Evolutionary conservation across 2,329 filamentous ascomycete genomes (phyloP).

Genomic region (Claviceps lovelessii): DNA sequence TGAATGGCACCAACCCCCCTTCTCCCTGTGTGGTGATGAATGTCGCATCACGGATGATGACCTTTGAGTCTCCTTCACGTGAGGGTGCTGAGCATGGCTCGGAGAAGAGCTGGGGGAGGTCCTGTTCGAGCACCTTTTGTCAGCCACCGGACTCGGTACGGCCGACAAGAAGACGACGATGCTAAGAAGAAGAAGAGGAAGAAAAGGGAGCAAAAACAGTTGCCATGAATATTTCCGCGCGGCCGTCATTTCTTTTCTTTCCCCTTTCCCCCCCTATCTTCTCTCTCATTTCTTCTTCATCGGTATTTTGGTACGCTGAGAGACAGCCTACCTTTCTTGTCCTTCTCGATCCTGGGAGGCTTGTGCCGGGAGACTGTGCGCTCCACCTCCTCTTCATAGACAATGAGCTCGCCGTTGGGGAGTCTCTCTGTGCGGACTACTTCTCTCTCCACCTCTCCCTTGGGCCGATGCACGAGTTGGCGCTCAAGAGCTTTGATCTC

Average conservation of each 20-base stretch:
- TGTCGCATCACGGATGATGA: no score
- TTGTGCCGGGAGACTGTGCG: slow-evolving; percentile 37
- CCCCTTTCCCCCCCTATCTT: slow-evolving; percentile 4
- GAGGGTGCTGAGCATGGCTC: slow-evolving; percentile 56
- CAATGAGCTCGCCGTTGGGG: slow-evolving; percentile 46
- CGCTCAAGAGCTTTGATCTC: slow-evolving; percentile 60
- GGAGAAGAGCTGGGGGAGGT: slow-evolving; percentile 48
- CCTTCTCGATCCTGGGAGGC: slow-evolving; percentile 63
- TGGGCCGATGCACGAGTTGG: slow-evolving; percentile 22
- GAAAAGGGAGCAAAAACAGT: not conserved
- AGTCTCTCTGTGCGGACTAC: slow-evolving; percentile 42
- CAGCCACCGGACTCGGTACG: slow-evolving; percentile 15
- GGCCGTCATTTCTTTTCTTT: slow-evolving; percentile 33
- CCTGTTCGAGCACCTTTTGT: slow-evolving; percentile 28
- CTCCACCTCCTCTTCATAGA: slow-evolving; percentile 48
- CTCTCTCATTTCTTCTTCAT: slow-evolving; percentile 23
- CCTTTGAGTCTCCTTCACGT: slow-evolving; percentile 30
- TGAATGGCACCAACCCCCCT: no score
- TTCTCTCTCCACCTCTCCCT: slow-evolving; percentile 31
- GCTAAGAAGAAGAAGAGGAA: not conserved
- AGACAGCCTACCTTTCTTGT: slow-evolving; percentile 92
- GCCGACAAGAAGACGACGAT: slow-evolving; percentile 1
- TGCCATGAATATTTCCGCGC: slow-evolving; percentile 10
- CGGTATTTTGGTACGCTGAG: slow-evolving; percentile 63
- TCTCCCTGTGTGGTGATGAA: no score